Evolutionary conservation across 1,139 yeast species (phyloP), one percentile per base, ranked within the genome.

Genomic region (Yamadazyma buinensis): DNA sequence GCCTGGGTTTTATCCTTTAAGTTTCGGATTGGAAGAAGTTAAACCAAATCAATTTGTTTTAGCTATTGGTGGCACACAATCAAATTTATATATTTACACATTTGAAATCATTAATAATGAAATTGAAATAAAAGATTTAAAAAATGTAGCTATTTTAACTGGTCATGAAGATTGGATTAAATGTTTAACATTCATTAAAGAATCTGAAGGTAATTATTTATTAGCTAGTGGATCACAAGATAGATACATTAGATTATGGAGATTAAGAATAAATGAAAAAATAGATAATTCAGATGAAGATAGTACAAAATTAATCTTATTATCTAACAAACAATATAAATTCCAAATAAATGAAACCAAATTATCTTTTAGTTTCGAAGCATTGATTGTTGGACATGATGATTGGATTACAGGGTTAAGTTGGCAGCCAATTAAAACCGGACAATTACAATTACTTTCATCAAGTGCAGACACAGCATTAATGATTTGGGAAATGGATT

Each of bases 81-180:
- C 77, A 22, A 61, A 67, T 20, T 55, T 90, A 5, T 76, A 67
- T 44, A 67, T 83, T 8, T 80, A 77, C 46, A 54, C 84, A 0
- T 41, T 44, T 21, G 28, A 11, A 15, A 71, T 80, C 43, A 39
- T 39, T 3, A 40, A 37, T n/a, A 14, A n/a, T 7, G 10, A 23
- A 11, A 3, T 14, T 7, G 24, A 19, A 12, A n/a, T 1, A 23
- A 37, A 1, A 27, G 41, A 48, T 8, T 57, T 75, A 26, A 41
- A 49, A 5, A 61, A 66, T 35, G 64, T 72, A 21, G 81, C 87
- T 0, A 65, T 64, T 7, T 61, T 90, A 29, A 72, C 80, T 20
- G 97, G 97, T 8, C 97, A 90, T 55, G 97, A 88, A 58, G 96
- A 90, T 57, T 90, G 97, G 97, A 72, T 90, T 38, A 83, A 84